phyloP scores from a whole-genome alignment of 163 green algal genomes.

The Smithsoniella earleae region DNA sequence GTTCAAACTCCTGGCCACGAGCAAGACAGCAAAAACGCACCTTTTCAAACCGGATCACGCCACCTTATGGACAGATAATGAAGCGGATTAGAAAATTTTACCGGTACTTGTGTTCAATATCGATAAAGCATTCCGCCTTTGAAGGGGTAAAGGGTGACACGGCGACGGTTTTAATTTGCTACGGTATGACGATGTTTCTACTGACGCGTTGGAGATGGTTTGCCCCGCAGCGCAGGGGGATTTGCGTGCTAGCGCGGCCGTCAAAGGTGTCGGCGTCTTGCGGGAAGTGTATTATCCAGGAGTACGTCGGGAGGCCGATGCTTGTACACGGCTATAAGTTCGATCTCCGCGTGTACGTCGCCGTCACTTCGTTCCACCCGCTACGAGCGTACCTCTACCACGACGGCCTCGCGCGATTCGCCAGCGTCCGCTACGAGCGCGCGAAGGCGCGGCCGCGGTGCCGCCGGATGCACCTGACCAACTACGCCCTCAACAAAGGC shows the following conservation, averaged over 20 bases:
- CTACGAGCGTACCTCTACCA: slow-evolving; percentile 43
- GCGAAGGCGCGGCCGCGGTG: slow-evolving; percentile 32
- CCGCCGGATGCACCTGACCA: slow-evolving; percentile 13
- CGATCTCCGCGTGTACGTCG: slow-evolving; percentile 49
- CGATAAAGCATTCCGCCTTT: too few relatives aligned
- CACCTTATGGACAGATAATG: too few relatives aligned
- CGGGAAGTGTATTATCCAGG: slow-evolving; percentile 46
- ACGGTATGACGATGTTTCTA: too few relatives aligned
- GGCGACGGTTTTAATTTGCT: too few relatives aligned
- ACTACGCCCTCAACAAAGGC: background rate
- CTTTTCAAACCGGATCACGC: too few relatives aligned
- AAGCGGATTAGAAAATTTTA: too few relatives aligned
- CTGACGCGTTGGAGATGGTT: too few relatives aligned
- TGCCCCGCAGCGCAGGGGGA: too few relatives aligned
- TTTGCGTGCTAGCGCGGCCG: slow-evolving; percentile 39
- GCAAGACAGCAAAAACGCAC: too few relatives aligned
- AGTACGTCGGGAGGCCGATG: slow-evolving; percentile 46
- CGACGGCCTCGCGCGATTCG: slow-evolving; percentile 49
- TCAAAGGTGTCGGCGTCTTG: slow-evolving; percentile 17
- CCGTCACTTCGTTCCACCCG: slow-evolving; percentile 47
- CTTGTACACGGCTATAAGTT: slow-evolving; percentile 45
- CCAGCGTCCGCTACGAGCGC: slow-evolving; percentile 40
- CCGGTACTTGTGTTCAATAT: too few relatives aligned
- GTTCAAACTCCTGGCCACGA: too few relatives aligned
- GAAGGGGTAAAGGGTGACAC: too few relatives aligned